These are phyloP conservation scores for Fraxinus greggii DNA, from an alignment of 305 asterid species.

Conservation along the genomic window DNA sequence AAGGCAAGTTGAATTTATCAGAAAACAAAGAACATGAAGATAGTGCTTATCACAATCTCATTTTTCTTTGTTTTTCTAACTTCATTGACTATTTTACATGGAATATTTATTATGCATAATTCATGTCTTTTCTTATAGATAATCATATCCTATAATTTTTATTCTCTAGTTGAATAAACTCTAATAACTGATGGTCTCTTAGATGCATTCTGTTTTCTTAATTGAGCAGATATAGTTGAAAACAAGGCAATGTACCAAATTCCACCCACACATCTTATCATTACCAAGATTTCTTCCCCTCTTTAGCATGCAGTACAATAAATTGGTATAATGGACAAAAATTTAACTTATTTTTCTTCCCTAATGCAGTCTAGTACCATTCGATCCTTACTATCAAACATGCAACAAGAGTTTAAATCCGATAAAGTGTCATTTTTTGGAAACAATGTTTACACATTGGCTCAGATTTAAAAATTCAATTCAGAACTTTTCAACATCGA, in stretches of 20 bases:
- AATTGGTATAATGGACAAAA: background rate
- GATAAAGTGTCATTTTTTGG: constrained; percentile 4
- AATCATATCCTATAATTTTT: background rate
- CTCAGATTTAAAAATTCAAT: background rate
- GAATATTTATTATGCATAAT: constrained; percentile 7
- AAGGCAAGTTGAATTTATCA: background rate
- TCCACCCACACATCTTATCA: constrained; percentile 12
- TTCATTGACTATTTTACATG: constrained; percentile 4
- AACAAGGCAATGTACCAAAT: background rate
- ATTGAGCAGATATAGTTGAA: background rate
- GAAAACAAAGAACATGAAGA: background rate
- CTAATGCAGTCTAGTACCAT: background rate
- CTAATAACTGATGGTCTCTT: background rate
- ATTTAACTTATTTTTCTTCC: background rate
- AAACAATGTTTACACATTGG: background rate
- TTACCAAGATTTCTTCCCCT: background rate
- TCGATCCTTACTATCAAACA: background rate
- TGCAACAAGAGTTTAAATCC: constrained; percentile 8
- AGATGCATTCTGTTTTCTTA: background rate
- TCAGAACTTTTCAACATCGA: constrained; percentile 15
- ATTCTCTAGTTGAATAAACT: background rate
- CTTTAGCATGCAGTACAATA: background rate
- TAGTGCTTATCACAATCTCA: constrained; percentile 26
- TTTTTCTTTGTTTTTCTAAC: background rate
- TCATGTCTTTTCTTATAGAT: background rate